Evolutionary conservation across 139 green algal species (phyloP).

Genomic region (Raphidocelis subcapitata): DNA sequence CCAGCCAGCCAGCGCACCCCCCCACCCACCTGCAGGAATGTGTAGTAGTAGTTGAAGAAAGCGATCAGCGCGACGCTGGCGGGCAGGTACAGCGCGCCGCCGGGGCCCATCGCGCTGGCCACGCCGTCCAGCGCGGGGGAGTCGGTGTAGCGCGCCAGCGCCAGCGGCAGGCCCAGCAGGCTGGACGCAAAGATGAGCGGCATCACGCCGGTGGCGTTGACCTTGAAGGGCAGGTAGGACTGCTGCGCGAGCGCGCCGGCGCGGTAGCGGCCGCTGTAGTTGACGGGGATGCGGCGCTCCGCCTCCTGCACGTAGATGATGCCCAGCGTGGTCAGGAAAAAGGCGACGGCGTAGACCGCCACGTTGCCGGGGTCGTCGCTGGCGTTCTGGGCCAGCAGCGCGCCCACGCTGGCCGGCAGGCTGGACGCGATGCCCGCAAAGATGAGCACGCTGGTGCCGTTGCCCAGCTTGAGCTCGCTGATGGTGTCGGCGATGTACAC

Average conservation of each 20-base stretch:
- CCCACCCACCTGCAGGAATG: slow-evolving; percentile 85
- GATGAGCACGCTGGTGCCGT: slow-evolving; percentile 98
- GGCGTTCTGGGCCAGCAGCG: slow-evolving; percentile 27
- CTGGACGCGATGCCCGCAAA: slow-evolving; percentile 95
- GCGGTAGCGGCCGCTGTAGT: slow-evolving; percentile 85
- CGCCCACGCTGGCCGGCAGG: slow-evolving; percentile 67
- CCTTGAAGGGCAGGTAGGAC: slow-evolving; percentile 98
- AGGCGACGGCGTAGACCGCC: slow-evolving; percentile 77
- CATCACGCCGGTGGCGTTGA: slow-evolving; percentile 91
- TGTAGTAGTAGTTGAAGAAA: slow-evolving; percentile 99
- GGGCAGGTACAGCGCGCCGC: slow-evolving; percentile 81
- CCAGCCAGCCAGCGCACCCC: neutral
- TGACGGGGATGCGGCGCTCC: slow-evolving; percentile 97
- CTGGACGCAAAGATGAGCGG: slow-evolving; percentile 98
- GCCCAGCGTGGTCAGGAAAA: slow-evolving; percentile 91
- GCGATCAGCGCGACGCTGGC: slow-evolving; percentile 92
- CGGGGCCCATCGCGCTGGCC: slow-evolving; percentile 69
- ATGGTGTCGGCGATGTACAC: slow-evolving; percentile 91
- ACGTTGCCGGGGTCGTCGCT: slow-evolving; percentile 51
- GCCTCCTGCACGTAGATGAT: slow-evolving; percentile 98
- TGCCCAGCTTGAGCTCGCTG: slow-evolving; percentile 95
- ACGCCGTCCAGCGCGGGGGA: slow-evolving; percentile 52
- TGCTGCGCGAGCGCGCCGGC: slow-evolving; percentile 69
- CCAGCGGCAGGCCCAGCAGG: slow-evolving; percentile 86
- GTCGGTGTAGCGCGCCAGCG: slow-evolving; percentile 78